phyloP scores from a whole-genome alignment of 805 yeast genomes.

The Saturnispora saitoi region DNA sequence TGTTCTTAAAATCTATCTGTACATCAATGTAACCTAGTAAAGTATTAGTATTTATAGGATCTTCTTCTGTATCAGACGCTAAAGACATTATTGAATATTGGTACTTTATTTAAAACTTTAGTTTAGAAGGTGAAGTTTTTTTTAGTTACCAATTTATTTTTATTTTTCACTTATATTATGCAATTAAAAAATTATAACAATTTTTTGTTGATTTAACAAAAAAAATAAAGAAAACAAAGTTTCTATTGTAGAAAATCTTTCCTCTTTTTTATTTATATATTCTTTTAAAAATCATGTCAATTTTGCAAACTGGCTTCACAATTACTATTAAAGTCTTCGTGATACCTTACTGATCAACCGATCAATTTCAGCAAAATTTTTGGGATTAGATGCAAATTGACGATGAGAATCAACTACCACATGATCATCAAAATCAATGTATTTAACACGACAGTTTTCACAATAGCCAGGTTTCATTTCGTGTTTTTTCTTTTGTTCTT shows the following conservation, averaged over 20 bases:
- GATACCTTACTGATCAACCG: conserved; percentile 45
- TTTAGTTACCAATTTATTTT: too few relatives aligned
- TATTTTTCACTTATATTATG: not conserved
- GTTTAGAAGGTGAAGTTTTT: not conserved
- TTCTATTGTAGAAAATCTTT: not conserved
- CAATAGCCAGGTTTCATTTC: conserved; percentile 64
- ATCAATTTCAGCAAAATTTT: conserved; percentile 73
- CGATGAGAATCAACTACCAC: conserved; percentile 61
- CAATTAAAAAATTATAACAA: not conserved
- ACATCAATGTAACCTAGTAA: conserved; percentile 60
- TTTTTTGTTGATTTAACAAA: not conserved
- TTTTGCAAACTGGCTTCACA: not conserved
- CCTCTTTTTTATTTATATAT: not conserved
- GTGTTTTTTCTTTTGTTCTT: conserved; percentile 16
- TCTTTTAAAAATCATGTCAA: not conserved
- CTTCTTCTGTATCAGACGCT: conserved; percentile 15
- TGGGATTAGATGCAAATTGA: conserved; percentile 63
- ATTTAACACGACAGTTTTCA: conserved; percentile 84
- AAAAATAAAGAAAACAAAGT: not conserved
- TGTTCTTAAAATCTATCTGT: conserved; percentile 40
- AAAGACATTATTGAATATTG: conserved; percentile 7
- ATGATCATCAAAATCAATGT: conserved; percentile 73
- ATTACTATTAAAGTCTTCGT: conserved; percentile 13
- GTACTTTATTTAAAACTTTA: not conserved
- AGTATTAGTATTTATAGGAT: conserved; percentile 28